Evolutionary conservation across 164 flowering plant genomes (phyloP), one percentile per base, ranked within the genome.

Genomic region (Santalum album): DNA sequence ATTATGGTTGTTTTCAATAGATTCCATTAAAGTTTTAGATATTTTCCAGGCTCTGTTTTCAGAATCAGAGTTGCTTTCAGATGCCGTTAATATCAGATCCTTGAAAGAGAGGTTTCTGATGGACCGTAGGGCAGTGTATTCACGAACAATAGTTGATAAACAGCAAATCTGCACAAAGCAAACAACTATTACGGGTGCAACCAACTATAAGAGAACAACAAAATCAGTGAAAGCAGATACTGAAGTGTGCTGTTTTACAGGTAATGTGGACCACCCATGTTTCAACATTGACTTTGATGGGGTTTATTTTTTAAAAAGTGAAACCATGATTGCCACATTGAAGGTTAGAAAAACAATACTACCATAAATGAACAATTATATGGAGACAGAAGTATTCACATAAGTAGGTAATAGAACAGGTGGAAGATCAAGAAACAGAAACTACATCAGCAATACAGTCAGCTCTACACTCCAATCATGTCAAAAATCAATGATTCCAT

Each of bases 91-190:
- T 64, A 89, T 81, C 61, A 92, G 61, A 68, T 92, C 84, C 69
- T 69, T 83, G 69, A 83, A 89, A 25, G 96, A 95, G 26, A 87
- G 89, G 52, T 76, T 69, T 22, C 76, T 59, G 53, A 92, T 56
- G 14, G 95, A 81, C 50, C 73, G 66, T 50, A 92, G 54, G 55
- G 85, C 99, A 45, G 69, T 65, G 76, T 85, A 92, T 69, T 92
- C 97, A 59, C 94, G 96, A 45, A 72, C 65, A 47, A 87, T 87
- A 29, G 99, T 92, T 47, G 99, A 92, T 62, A 87, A 80, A 69
- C 92, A 83, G 76, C 95, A 80, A 23, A 92, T 76, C 95, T 89
- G 88, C 65, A 64, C 11, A 45, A 51, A 20, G 59, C 35, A 51
- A 7, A 27, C 24, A 49, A 46, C 2, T 10, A 61, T 22, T 40